Conservation (phyloP, 2,329 filamentous ascomycete species). For the Pseudogymnoascus sp. region DNA sequence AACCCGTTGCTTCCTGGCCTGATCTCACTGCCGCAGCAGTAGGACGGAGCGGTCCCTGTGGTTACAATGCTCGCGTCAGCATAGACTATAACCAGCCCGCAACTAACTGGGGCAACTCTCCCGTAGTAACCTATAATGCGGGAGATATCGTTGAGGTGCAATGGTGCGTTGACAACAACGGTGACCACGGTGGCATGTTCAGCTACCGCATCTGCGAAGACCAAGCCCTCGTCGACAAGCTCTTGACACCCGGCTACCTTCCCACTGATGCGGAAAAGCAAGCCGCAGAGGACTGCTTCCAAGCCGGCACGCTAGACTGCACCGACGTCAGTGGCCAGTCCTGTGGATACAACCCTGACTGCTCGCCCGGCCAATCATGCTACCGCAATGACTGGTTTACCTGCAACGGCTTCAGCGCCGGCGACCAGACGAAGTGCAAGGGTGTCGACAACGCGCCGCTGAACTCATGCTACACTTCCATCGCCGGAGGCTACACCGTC, state of each 20-base stretch:
- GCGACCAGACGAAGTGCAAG: not conserved
- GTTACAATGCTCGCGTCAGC: slow-evolving; percentile 44
- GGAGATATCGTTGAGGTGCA: slow-evolving; percentile 41
- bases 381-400: slow-evolving; percentile 47
- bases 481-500: slow-evolving; percentile 44
- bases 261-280: slow-evolving; percentile 45
- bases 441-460: slow-evolving; percentile 31
- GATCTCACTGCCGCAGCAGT: slow-evolving; percentile 38
- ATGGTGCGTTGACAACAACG: slow-evolving; percentile 49
- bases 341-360: slow-evolving; percentile 42
- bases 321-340: slow-evolving; percentile 41
- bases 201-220: slow-evolving; percentile 45
- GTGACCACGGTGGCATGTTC: slow-evolving; percentile 50
- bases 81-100: slow-evolving; percentile 31
- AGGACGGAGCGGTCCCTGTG: slow-evolving; percentile 41
- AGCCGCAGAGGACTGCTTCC: slow-evolving; percentile 44
- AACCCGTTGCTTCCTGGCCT: slow-evolving; percentile 43
- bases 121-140: slow-evolving; percentile 36
- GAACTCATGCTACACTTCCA: slow-evolving; percentile 41
- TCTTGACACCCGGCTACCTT: slow-evolving; percentile 38
- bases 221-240: slow-evolving; percentile 41
- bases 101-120: slow-evolving; percentile 30
- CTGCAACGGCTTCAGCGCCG: slow-evolving; percentile 36
- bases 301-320: slow-evolving; percentile 38
- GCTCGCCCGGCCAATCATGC: slow-evolving; percentile 34